Evolutionary conservation across 768 basidiomycete genomes (phyloP).

Genomic region (Leccinum ochraceum): DNA sequence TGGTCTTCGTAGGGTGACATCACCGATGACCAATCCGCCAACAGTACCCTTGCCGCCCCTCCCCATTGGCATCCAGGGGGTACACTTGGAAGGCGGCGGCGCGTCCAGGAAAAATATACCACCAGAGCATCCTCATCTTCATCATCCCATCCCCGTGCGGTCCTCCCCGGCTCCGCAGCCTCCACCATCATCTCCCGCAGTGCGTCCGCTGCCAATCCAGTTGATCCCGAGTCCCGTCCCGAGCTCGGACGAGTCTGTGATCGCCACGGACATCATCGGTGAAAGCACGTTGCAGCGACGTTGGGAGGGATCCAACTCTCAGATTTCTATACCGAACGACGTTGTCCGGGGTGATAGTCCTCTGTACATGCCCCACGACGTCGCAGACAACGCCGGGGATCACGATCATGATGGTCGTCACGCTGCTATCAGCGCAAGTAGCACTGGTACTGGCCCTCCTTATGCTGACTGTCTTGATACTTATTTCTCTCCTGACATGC

Average conservation of each 20-base stretch:
- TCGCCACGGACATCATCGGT: background rate
- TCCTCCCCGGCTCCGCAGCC: background rate
- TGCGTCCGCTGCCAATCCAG: conserved; percentile 20
- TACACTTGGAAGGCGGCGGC: background rate
- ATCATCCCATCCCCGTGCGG: conserved; percentile 8
- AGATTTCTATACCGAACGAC: background rate
- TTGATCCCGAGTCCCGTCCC: conserved; percentile 21
- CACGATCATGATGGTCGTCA: background rate
- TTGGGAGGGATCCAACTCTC: conserved; percentile 6
- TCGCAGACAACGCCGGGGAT: background rate
- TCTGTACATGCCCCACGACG: conserved; percentile 7
- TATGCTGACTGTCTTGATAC: conserved; percentile 1
- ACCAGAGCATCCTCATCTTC: background rate
- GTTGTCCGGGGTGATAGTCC: conserved; percentile 27
- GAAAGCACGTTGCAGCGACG: conserved; percentile 5
- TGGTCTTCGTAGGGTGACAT: no score
- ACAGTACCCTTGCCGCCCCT: no score
- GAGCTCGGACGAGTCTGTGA: conserved; percentile 10
- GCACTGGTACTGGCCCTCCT: conserved; percentile 20
- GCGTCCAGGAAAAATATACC: background rate
- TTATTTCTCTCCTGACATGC: conserved; percentile 10
- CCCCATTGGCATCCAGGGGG: no score
- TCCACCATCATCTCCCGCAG: background rate
- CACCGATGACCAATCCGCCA: no score
- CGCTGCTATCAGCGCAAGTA: background rate